A percentile compares a stretch with the other conserved stretches of the same genome.
phyloP scores from a whole-genome alignment of 2,329 filamentous ascomycete genomes.

The Daldinia sp. region DNA sequence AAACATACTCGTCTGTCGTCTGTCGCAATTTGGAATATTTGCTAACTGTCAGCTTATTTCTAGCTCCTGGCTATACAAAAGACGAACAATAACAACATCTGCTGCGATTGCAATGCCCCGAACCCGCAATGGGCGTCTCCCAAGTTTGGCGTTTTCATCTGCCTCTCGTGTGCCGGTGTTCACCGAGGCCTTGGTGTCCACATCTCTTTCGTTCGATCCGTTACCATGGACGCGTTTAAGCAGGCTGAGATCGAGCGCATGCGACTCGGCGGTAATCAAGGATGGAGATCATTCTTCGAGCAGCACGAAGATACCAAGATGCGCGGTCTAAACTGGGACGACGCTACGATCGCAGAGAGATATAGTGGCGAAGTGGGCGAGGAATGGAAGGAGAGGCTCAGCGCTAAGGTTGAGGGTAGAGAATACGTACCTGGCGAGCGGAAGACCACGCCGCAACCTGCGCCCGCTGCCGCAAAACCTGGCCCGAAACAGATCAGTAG shows the following conservation, averaged over 20 bases:
- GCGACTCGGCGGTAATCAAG: slow-evolving; percentile 89
- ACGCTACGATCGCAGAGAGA: slow-evolving; percentile 88
- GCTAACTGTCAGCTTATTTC: slow-evolving; percentile 31
- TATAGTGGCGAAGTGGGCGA: slow-evolving; percentile 92
- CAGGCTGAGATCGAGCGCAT: slow-evolving; percentile 91
- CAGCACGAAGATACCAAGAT: slow-evolving; percentile 74
- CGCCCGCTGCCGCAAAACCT: slow-evolving; percentile 53
- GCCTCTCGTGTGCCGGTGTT: slow-evolving; percentile 92
- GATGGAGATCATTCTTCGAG: slow-evolving; percentile 90
- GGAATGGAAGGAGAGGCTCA: slow-evolving; percentile 92
- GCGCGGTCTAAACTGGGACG: slow-evolving; percentile 80
- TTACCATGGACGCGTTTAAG: slow-evolving; percentile 99
- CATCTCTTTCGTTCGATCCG: slow-evolving; percentile 96
- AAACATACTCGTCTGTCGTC: slow-evolving; percentile 14
- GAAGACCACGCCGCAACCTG: slow-evolving; percentile 56
- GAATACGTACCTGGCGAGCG: slow-evolving; percentile 85
- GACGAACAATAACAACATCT: slow-evolving; percentile 86
- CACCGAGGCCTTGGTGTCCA: slow-evolving; percentile 96
- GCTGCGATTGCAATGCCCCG: slow-evolving; percentile 95
- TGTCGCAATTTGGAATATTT: slow-evolving; percentile 14
- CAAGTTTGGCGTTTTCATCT: slow-evolving; percentile 99
- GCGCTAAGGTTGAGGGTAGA: slow-evolving; percentile 86
- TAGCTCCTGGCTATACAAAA: slow-evolving; percentile 93
- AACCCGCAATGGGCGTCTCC: slow-evolving; percentile 98
- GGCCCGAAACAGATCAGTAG: slow-evolving; percentile 52